Base-by-base conservation (phyloP, 2,329 filamentous ascomycete species). In the Fusarium sp. region DNA sequence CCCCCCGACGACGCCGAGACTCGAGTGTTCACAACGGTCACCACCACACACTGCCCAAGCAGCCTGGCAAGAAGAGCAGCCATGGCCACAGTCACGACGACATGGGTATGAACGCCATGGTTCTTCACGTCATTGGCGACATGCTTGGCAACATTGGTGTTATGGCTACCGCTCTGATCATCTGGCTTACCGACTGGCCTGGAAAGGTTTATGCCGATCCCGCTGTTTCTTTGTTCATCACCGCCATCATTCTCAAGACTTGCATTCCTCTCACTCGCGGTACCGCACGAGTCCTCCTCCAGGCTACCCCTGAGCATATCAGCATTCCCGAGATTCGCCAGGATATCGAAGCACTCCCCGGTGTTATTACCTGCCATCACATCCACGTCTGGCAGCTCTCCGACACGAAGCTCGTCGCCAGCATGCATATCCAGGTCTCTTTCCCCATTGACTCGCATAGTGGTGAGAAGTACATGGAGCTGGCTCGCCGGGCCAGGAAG, bases 371-470 rank as follows among this genome's bases (percentile, higher is more conserved):
- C 81, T 98, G 95, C 80, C 97, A 99, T 84, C 96, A 99, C 82
- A 89, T 99, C 25, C 97, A 99, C 82, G 95, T 99, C 72, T 99
- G 97, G 97, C 96, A 98, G 83, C 89, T 99, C 37, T 97, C 94
- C 18, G 96, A 98, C 81, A 97, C 95, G 62, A 98, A 98, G 86
- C 88, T 98, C 37, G 93, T 99, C 41, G 96, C 97, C 14, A 97
- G 94, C 13, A 90, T 99, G 83, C 97, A 99, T 81, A 92, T 99
- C 52, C 95, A 98, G 82, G 93, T 99, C 25, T 92, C 92, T 56
- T 98, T 97, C 82, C 94, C 95, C 76, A 95, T 97, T 82, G 92
- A 95, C 80, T 94, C 93, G 58, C 91, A 95, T 76, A 93, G 93
- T 48, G 91, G 90, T 45, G 89, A 90, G 80, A 91, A 92, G 79